Conservation (phyloP, 225 moss, liverwort and hornwort genomes). For the Antitrichia curtipendula region DNA sequence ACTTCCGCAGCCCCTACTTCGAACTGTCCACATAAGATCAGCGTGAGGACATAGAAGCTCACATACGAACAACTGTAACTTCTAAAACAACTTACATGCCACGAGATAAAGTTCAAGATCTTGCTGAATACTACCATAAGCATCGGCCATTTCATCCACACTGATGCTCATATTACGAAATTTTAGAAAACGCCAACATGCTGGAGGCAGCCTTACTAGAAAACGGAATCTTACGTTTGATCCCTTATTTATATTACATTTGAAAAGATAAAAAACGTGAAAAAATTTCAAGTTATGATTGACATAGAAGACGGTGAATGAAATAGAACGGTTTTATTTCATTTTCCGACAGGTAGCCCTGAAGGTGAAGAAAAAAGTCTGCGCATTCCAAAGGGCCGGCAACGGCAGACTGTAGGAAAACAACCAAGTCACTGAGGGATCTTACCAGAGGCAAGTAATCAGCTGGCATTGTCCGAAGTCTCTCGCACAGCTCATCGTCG, state of each 20-base stretch:
- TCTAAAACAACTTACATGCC: neutral
- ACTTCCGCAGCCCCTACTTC: constrained; percentile 84
- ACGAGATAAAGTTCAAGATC: neutral
- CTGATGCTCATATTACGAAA: neutral
- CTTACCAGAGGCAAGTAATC: constrained; percentile 76
- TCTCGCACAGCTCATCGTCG: constrained; percentile 62
- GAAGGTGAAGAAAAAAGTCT: neutral
- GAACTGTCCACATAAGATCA: constrained; percentile 26
- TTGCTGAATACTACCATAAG: neutral
- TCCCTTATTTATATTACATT: neutral
- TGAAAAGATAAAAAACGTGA: neutral
- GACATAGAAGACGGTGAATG: neutral
- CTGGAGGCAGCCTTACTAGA: neutral
- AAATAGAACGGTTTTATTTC: neutral
- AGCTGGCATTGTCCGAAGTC: constrained; percentile 56
- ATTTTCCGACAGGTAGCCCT: no score
- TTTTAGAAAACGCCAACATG: neutral
- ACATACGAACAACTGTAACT: neutral
- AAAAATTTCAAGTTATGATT: neutral
- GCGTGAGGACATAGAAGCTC: neutral
- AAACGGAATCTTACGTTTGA: neutral
- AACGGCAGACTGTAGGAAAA: neutral
- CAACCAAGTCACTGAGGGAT: neutral
- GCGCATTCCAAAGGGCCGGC: neutral
- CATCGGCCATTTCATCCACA: neutral